Evolutionary conservation across 2,329 filamentous ascomycete genomes (phyloP).

Genomic region (Dryadomyces sulphureus): DNA sequence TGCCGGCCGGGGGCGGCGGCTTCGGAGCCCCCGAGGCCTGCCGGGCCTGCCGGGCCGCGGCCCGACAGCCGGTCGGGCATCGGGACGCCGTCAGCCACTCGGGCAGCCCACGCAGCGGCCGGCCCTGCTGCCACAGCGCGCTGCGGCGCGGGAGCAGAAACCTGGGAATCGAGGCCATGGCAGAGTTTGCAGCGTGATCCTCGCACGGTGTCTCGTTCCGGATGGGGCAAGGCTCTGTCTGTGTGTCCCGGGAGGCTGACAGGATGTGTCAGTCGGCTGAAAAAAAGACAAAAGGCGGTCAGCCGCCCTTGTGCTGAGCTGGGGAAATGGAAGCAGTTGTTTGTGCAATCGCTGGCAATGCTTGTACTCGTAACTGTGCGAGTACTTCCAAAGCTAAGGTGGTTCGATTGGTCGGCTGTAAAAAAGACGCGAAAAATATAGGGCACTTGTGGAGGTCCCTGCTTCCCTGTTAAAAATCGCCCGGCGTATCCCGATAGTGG

Average conservation of each 20-base stretch:
- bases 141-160: slow-evolving; percentile 53
- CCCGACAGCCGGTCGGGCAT: not conserved
- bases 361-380: no score
- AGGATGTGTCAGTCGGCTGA: not conserved
- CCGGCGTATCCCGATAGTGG: slow-evolving; percentile 11
- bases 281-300: not conserved
- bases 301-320: not conserved
- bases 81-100: not conserved
- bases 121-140: slow-evolving; percentile 33
- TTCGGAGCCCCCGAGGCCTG: slow-evolving; percentile 14
- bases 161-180: slow-evolving; percentile 40
- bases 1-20: slow-evolving; percentile 20
- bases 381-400: slow-evolving; percentile 1
- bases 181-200: no score
- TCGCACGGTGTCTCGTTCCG: not conserved
- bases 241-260: not conserved
- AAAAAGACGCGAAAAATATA: not conserved
- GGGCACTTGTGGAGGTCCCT: not conserved
- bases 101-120: not conserved
- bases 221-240: not conserved
- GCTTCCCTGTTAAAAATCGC: not conserved
- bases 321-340: not conserved
- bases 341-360: no score
- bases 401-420: slow-evolving; percentile 8
- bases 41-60: not conserved